phyloP scores from a whole-genome alignment of 208 protist genomes.

The Trypanosoma avium region DNA sequence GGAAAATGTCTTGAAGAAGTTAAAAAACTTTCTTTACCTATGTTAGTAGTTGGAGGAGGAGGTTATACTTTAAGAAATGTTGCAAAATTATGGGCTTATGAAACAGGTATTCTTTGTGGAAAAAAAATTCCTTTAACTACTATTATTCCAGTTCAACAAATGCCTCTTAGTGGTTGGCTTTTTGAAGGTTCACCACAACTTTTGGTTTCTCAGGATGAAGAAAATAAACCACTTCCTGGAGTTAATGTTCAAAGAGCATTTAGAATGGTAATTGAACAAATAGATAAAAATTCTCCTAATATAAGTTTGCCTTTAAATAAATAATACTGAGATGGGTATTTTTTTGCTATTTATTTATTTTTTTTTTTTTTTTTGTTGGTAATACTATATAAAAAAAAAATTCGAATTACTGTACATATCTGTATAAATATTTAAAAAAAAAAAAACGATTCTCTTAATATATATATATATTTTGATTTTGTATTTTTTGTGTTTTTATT shows the following conservation, averaged over 20 bases:
- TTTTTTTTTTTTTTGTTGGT: not conserved
- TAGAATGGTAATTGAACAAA: slow-evolving; percentile 64
- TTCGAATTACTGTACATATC: too few relatives aligned
- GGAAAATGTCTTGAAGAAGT: slow-evolving; percentile 95
- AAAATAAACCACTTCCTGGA: slow-evolving; percentile 56
- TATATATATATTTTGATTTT: too few relatives aligned
- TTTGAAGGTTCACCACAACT: slow-evolving; percentile 79
- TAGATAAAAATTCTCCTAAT: slow-evolving; percentile 65
- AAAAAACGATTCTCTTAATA: too few relatives aligned
- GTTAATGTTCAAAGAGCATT: slow-evolving; percentile 71
- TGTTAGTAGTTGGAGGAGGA: slow-evolving; percentile 98
- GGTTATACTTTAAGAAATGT: slow-evolving; percentile 99
- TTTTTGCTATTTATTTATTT: not conserved
- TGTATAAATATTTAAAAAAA: too few relatives aligned
- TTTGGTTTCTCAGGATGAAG: slow-evolving; percentile 74
- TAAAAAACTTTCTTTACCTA: slow-evolving; percentile 92
- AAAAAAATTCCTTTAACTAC: slow-evolving; percentile 64
- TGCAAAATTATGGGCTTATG: slow-evolving; percentile 97
- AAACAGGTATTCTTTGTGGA: slow-evolving; percentile 85
- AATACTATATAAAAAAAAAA: too few relatives aligned
- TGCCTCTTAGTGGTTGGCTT: slow-evolving; percentile 81
- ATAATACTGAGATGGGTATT: too few relatives aligned
- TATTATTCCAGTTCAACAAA: slow-evolving; percentile 55
- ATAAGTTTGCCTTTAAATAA: slow-evolving; percentile 48
- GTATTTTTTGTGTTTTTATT: slow-evolving; percentile 13